Percentiles rank a stretch among this genome's conserved stretches.
Conservation (phyloP, 2,329 filamentous ascomycete species). For the Epichloe coenophiala region DNA sequence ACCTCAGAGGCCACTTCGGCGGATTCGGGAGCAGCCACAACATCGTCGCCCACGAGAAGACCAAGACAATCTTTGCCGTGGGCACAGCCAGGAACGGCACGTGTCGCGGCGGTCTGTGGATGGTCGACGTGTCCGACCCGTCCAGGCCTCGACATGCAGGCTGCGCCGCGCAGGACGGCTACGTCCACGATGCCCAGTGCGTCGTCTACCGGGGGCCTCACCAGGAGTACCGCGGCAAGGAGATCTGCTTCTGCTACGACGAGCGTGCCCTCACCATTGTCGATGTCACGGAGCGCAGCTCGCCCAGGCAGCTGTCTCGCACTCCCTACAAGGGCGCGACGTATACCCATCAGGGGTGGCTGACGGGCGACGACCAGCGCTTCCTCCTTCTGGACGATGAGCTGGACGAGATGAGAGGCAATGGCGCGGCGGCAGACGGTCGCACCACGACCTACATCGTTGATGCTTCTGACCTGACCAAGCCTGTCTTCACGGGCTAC, state of each 20-base stretch:
- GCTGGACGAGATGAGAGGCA: constrained; percentile 30
- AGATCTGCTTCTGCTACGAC: constrained; percentile 14
- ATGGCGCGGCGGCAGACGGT: constrained; percentile 22
- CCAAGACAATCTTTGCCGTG: no score
- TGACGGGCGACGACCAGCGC: constrained; percentile 28
- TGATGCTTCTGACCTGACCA: constrained; percentile 15
- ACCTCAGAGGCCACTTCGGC: no score
- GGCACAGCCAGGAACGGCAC: no score
- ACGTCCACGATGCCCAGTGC: constrained; percentile 40
- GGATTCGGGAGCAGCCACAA: no score
- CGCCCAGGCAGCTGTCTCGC: constrained; percentile 32
- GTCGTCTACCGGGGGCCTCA: constrained; percentile 38
- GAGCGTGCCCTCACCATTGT: constrained; percentile 19
- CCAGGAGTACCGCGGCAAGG: constrained; percentile 24
- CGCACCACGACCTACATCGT: constrained; percentile 22
- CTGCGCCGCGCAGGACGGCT: constrained; percentile 34
- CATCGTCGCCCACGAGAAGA: no score
- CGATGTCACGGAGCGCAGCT: constrained; percentile 34
- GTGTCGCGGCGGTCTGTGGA: constrained; percentile 18
- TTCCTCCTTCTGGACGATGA: constrained; percentile 35
- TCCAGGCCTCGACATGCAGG: constrained; percentile 35
- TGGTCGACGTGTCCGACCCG: constrained; percentile 40
- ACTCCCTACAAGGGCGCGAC: constrained; percentile 39
- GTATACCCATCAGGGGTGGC: constrained; percentile 43
- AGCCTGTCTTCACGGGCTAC: constrained; percentile 23